Evolutionary conservation across 2,329 filamentous ascomycete species (phyloP).

Genomic region (Beauveria varroae): DNA sequence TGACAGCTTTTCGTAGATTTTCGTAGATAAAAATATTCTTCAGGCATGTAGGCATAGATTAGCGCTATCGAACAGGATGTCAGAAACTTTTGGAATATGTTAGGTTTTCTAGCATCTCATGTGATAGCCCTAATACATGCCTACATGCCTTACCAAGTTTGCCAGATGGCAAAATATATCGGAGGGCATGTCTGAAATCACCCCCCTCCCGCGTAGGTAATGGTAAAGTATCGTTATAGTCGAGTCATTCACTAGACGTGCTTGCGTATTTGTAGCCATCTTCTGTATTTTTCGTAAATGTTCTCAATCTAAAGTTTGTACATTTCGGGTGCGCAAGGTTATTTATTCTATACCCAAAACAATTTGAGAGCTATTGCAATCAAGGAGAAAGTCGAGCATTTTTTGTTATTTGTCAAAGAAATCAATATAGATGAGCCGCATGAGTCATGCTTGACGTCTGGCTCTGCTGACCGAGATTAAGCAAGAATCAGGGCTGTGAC

Average conservation of each 20-base stretch:
- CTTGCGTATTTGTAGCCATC: slow-evolving; percentile 3
- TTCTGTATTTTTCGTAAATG: slow-evolving; percentile 9
- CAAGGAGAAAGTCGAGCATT: background rate
- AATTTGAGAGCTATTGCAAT: slow-evolving; percentile 5
- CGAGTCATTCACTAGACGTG: background rate
- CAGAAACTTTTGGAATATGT: too few relatives aligned
- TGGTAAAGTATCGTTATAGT: background rate
- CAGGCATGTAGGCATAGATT: too few relatives aligned
- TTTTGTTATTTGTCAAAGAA: background rate
- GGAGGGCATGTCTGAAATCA: too few relatives aligned
- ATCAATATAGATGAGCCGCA: background rate
- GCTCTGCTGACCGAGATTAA: background rate
- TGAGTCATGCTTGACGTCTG: background rate
- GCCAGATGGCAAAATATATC: too few relatives aligned
- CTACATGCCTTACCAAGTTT: too few relatives aligned
- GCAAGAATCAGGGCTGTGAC: background rate
- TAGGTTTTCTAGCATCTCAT: too few relatives aligned
- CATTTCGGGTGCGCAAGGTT: slow-evolving; percentile 19
- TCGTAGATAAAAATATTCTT: too few relatives aligned
- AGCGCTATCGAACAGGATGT: too few relatives aligned
- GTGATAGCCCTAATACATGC: too few relatives aligned
- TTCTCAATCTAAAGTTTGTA: slow-evolving; percentile 15
- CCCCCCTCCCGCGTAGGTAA: background rate
- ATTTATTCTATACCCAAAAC: background rate
- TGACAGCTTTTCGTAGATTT: too few relatives aligned